Evolutionary conservation across 192 early-diverging fungal genomes (phyloP).

Genomic region (Martensiomyces pterosporus): DNA sequence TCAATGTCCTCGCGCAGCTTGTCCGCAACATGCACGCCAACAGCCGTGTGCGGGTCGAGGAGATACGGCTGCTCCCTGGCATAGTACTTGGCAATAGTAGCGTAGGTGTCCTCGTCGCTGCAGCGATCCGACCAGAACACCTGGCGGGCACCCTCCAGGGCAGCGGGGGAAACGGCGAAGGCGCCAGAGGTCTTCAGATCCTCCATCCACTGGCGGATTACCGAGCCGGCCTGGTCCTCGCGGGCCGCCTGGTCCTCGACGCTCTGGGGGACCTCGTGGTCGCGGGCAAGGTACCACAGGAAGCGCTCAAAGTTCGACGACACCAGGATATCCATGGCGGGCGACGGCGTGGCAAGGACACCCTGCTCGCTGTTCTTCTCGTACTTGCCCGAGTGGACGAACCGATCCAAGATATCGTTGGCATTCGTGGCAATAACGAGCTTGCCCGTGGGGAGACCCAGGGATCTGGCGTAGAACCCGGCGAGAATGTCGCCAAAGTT

Average conservation of each 20-base stretch:
- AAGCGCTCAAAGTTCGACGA: constrained; percentile 98
- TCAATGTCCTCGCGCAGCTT: constrained; percentile 22
- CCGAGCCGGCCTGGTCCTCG: constrained; percentile 54
- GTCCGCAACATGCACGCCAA: constrained; percentile 87
- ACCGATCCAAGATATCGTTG: constrained; percentile 96
- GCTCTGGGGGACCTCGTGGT: constrained; percentile 48
- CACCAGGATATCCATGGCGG: constrained; percentile 97
- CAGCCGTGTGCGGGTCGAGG: constrained; percentile 95
- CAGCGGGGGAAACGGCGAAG: constrained; percentile 61
- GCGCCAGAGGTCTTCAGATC: constrained; percentile 65
- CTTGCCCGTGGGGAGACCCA: constrained; percentile 84
- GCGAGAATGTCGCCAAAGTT: constrained; percentile 97
- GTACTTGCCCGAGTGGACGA: constrained; percentile 80
- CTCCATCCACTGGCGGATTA: constrained; percentile 73
- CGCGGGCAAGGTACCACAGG: constrained; percentile 83
- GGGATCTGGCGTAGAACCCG: constrained; percentile 83
- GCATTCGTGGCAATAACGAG: constrained; percentile 93
- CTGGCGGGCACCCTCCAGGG: constrained; percentile 62
- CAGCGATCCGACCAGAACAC: constrained; percentile 74
- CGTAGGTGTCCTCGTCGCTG: constrained; percentile 67
- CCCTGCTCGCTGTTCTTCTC: constrained; percentile 62
- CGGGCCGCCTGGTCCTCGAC: constrained; percentile 25
- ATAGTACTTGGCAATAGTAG: constrained; percentile 71
- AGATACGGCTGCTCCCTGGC: constrained; percentile 60
- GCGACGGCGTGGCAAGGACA: constrained; percentile 75